These are phyloP conservation scores for Canna indica DNA, from an alignment of 176 grass and related monocot species.

Conservation along the genomic window DNA sequence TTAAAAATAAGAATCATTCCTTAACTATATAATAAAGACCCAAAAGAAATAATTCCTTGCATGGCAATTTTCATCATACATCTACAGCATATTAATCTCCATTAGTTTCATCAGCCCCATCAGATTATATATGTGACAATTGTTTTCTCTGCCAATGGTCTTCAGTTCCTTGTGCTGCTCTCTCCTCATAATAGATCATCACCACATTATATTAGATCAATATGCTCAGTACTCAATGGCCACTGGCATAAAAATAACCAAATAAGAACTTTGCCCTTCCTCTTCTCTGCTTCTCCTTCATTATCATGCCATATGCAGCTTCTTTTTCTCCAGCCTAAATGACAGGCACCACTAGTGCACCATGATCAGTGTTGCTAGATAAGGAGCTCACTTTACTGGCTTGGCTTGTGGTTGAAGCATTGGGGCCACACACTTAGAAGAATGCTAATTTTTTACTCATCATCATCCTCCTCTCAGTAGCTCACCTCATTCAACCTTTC, in stretches of 20 bases:
- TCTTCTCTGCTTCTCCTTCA: neutral
- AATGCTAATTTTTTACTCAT: neutral
- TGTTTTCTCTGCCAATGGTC: no score
- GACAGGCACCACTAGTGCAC: neutral
- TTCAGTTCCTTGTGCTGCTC: neutral
- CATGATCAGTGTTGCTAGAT: neutral
- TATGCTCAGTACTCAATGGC: neutral
- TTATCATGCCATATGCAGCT: neutral
- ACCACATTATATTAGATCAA: neutral
- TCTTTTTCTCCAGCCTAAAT: neutral
- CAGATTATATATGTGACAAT: no score
- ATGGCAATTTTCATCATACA: no score
- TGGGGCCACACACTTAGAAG: neutral
- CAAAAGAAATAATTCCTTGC: no score
- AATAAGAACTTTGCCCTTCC: neutral
- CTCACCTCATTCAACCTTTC: neutral
- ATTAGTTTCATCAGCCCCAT: no score
- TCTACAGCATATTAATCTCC: no score
- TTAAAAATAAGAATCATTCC: no score
- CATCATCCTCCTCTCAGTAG: neutral
- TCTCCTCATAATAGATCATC: neutral
- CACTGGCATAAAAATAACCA: no score
- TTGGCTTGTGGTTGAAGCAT: slow-evolving; percentile 9
- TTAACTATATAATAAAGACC: no score
- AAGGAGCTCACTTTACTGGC: neutral